Evolutionary conservation across 176 grass and related monocot species (phyloP), one percentile per base, ranked within the genome.

Genomic region (Bromus sterilis): DNA sequence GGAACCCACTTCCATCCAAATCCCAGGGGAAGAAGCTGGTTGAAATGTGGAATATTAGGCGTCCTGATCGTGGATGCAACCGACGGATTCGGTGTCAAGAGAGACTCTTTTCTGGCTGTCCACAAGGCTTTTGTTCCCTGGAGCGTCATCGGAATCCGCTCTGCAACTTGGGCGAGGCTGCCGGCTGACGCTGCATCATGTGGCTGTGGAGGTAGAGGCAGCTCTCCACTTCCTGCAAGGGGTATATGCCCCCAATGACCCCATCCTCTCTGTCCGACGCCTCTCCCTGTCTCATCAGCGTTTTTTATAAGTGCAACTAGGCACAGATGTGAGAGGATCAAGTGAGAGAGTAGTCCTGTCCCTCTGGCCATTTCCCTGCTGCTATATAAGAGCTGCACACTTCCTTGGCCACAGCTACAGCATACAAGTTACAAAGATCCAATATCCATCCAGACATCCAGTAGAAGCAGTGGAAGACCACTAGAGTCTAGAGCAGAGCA

Each of bases 361-460:
- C 18, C 5, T 26, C 28, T 61, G 49, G 49, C 26, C 25, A 61
- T 9, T 25, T 2, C 2, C 26, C 76, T 36, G 5, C 76, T 36
- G 5, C 68, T 84, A 89, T 89, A 89, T 80, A 89, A 89, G 49
- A 68, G 24, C 14, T 2, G 9, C 35, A 68, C 66, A 82, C 49
- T 60, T 5, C 28, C 71, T 89, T 77, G 77, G 10, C 15, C 64
- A 31, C 63, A 44, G 37, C 78, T 81, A 67, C 70, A n/a, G n/a
- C n/a, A n/a, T n/a, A n/a, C n/a, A n/a, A n/a, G n/a, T n/a, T n/a
- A n/a, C n/a, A n/a, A n/a, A n/a, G n/a, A n/a, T n/a, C 55, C 42
- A 87, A 55, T 37, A 82, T 87, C 63, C 86, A 37, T 49, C 36
- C 40, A 71, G 23, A 30, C n/a, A n/a, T n/a, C n/a, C n/a, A n/a